Conservation (phyloP, 192 early-diverging fungal species). For the Lobosporangium transversale region DNA sequence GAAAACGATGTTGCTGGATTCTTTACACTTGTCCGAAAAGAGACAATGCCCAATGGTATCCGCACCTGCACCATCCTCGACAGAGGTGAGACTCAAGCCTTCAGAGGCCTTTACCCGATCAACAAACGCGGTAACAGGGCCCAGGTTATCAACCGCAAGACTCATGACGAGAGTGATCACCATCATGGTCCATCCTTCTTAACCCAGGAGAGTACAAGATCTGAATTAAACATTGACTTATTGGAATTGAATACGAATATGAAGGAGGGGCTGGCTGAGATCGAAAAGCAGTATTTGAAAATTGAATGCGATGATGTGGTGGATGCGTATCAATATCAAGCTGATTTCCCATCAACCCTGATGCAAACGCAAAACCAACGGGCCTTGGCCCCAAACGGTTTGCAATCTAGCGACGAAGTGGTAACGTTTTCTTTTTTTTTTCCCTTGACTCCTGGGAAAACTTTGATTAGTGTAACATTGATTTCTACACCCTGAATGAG, state of each 20-base stretch:
- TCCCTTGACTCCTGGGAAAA: no score
- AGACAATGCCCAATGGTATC: not conserved
- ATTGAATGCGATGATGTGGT: slow-evolving; percentile 14
- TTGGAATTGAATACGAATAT: slow-evolving; percentile 39
- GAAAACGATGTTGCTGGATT: slow-evolving; percentile 13
- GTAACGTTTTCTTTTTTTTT: no score
- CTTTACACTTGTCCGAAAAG: slow-evolving; percentile 29
- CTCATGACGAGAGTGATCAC: slow-evolving; percentile 34
- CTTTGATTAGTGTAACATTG: no score
- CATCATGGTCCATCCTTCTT: slow-evolving; percentile 8
- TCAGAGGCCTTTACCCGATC: slow-evolving; percentile 36
- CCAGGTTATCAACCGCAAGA: slow-evolving; percentile 20
- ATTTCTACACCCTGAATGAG: no score
- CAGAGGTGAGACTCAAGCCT: slow-evolving; percentile 30
- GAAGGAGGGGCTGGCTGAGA: not conserved
- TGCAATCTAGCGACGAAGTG: slow-evolving; percentile 32
- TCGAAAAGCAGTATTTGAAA: slow-evolving; percentile 16
- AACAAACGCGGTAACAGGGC: slow-evolving; percentile 13
- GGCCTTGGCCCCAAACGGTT: not conserved
- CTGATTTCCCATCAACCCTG: not conserved
- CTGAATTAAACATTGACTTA: slow-evolving; percentile 5
- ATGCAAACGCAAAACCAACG: slow-evolving; percentile 5
- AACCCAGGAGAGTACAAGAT: slow-evolving; percentile 4
- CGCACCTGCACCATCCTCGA: slow-evolving; percentile 33
- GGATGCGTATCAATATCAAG: no score